These are phyloP conservation scores for Pleomassaria siparia DNA, from an alignment of 2,329 filamentous ascomycete species.

Conservation along the genomic window DNA sequence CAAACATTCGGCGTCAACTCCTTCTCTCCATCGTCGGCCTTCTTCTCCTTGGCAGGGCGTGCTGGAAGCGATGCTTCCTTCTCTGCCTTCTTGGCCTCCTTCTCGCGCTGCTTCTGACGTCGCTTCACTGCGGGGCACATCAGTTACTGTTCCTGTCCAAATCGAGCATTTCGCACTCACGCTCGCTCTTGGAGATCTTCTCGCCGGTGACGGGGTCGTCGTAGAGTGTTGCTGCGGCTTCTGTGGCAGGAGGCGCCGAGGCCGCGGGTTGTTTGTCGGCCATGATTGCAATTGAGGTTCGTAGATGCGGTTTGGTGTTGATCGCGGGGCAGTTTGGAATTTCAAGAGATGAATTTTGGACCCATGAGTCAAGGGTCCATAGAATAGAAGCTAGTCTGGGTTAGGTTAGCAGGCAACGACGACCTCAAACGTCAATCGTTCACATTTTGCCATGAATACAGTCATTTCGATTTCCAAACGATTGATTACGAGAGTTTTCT, in stretches of 20 bases:
- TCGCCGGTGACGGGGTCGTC: slow-evolving; percentile 94
- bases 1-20: slow-evolving; percentile 74
- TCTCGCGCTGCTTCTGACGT: slow-evolving; percentile 86
- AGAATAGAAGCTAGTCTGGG: background rate
- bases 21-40: slow-evolving; percentile 62
- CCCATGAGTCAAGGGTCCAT: background rate
- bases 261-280: slow-evolving; percentile 31
- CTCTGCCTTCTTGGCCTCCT: slow-evolving; percentile 85
- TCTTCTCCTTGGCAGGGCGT: slow-evolving; percentile 61
- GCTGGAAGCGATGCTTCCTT: slow-evolving; percentile 71
- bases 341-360: background rate
- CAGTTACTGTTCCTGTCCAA: background rate
- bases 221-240: slow-evolving; percentile 63
- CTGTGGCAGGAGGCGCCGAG: slow-evolving; percentile 27
- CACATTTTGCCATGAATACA: background rate
- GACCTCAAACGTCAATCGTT: background rate
- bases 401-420: background rate
- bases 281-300: slow-evolving; percentile 27
- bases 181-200: slow-evolving; percentile 58
- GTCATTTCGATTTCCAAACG: no score
- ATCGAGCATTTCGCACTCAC: slow-evolving; percentile 16
- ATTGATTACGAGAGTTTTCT: no score
- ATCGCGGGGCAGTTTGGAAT: slow-evolving; percentile 3
- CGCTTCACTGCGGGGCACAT: slow-evolving; percentile 87
- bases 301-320: slow-evolving; percentile 1